Evolutionary conservation across 176 grass and related monocot genomes (phyloP).

Genomic region (Aegilops sharonensis): DNA sequence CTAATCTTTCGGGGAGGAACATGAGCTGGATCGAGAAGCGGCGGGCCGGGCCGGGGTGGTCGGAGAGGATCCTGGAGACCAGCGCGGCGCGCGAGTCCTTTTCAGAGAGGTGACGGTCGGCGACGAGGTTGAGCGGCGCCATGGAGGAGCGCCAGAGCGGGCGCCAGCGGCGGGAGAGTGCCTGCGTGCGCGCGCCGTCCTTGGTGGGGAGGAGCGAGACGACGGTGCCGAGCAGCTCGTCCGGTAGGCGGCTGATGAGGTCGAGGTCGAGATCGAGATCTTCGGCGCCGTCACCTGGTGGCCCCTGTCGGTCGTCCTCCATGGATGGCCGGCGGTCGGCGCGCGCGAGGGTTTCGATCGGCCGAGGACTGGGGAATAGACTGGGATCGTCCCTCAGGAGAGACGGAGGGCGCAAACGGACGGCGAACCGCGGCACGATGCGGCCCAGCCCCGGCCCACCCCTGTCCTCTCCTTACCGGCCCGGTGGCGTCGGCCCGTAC

Average conservation of each 20-base stretch:
- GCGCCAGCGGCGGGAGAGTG: background rate
- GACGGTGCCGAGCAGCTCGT: background rate
- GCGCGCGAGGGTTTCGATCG: no score
- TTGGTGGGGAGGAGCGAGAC: background rate
- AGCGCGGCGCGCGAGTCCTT: background rate
- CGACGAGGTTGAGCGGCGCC: background rate
- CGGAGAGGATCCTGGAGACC: background rate
- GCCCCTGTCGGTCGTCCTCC: no score
- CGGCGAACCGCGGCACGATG: no score
- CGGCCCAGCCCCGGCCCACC: no score
- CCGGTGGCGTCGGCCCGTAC: no score
- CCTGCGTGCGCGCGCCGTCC: background rate
- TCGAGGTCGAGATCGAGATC: background rate
- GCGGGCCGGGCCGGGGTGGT: background rate
- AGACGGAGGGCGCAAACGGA: no score
- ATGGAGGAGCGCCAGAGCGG: background rate
- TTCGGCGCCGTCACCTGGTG: no score
- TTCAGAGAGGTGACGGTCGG: background rate
- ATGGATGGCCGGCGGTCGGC: no score
- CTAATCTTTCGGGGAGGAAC: background rate
- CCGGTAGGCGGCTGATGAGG: background rate
- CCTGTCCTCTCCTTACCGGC: no score
- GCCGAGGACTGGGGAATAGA: no score
- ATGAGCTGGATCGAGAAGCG: background rate
- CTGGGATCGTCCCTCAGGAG: no score